A percentile compares a stretch with the other conserved stretches of the same genome.
These are phyloP conservation scores for Phialophora tarda DNA, from an alignment of 2,329 filamentous ascomycete genomes.

Conservation along the genomic window DNA sequence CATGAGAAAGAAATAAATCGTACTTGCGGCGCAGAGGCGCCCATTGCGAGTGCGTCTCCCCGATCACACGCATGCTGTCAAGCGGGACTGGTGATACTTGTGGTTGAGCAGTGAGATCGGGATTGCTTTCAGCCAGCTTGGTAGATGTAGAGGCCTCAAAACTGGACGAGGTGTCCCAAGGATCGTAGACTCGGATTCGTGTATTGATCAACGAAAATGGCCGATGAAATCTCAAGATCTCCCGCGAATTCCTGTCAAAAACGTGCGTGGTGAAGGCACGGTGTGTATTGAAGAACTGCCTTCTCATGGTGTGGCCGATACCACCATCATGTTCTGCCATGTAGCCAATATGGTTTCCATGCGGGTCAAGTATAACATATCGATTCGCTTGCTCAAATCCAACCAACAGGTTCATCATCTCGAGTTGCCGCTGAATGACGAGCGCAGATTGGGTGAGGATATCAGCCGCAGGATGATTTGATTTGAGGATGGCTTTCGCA, in stretches of 20 bases:
- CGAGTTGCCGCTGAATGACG: conserved; percentile 67
- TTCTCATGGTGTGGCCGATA: conserved; percentile 60
- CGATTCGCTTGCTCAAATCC: conserved; percentile 71
- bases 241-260: conserved; percentile 65
- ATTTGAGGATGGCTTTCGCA: conserved; percentile 63
- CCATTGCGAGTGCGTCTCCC: conserved; percentile 69
- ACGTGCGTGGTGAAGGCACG: conserved; percentile 69
- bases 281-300: conserved; percentile 67
- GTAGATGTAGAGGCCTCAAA: conserved; percentile 42
- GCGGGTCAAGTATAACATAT: conserved; percentile 69
- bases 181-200: conserved; percentile 62
- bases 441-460: conserved; percentile 67
- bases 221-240: conserved; percentile 66
- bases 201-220: conserved; percentile 70
- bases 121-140: conserved; percentile 32
- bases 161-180: conserved; percentile 49
- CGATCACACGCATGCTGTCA: conserved; percentile 66
- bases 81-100: conserved; percentile 61
- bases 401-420: conserved; percentile 69
- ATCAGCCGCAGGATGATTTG: conserved; percentile 62
- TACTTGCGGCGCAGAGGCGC: conserved; percentile 67
- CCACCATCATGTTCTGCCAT: conserved; percentile 68
- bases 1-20: conserved; percentile 66
- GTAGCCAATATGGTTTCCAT: conserved; percentile 67
- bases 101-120: conserved; percentile 52